Conservation (phyloP, 306 rosid genomes). For the Abrus precatorius region DNA sequence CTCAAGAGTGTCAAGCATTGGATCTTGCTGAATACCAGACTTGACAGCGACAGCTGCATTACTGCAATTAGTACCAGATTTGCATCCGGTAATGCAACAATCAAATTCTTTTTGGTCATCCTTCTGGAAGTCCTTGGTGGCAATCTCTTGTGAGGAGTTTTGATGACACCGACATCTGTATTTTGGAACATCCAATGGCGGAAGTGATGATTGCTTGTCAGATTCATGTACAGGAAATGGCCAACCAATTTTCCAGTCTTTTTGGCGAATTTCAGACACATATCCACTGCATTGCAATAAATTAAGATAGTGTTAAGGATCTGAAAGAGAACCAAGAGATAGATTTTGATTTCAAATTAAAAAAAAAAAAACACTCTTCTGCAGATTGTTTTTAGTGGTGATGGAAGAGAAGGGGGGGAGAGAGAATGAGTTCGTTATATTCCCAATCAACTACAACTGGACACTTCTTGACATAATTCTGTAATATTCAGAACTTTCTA, state of each 20-base stretch:
- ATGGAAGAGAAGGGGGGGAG: neutral
- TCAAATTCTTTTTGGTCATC: slow-evolving; percentile 44
- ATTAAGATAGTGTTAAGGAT: slow-evolving; percentile 38
- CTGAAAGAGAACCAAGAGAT: slow-evolving; percentile 42
- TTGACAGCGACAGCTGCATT: slow-evolving; percentile 52
- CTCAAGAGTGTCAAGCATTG: slow-evolving; percentile 53
- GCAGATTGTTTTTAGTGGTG: neutral
- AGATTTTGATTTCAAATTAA: slow-evolving; percentile 25
- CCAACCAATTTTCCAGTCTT: slow-evolving; percentile 87
- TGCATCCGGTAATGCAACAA: slow-evolving; percentile 45
- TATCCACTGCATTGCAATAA: slow-evolving; percentile 73
- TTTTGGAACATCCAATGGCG: slow-evolving; percentile 68
- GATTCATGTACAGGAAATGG: slow-evolving; percentile 76
- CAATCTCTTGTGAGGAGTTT: slow-evolving; percentile 56
- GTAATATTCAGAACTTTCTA: slow-evolving; percentile 19
- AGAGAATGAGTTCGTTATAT: neutral
- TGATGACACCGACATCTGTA: slow-evolving; percentile 66
- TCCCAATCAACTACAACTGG: slow-evolving; percentile 27
- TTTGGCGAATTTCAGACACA: slow-evolving; percentile 81
- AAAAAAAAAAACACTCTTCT: slow-evolving; percentile 29
- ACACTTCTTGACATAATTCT: neutral
- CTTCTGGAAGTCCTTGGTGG: slow-evolving; percentile 52
- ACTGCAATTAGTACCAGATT: slow-evolving; percentile 49
- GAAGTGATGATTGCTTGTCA: slow-evolving; percentile 63
- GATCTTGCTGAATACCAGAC: slow-evolving; percentile 58